phyloP scores from a whole-genome alignment of 108 stramenopile genomes.

The Parmales sp. region DNA sequence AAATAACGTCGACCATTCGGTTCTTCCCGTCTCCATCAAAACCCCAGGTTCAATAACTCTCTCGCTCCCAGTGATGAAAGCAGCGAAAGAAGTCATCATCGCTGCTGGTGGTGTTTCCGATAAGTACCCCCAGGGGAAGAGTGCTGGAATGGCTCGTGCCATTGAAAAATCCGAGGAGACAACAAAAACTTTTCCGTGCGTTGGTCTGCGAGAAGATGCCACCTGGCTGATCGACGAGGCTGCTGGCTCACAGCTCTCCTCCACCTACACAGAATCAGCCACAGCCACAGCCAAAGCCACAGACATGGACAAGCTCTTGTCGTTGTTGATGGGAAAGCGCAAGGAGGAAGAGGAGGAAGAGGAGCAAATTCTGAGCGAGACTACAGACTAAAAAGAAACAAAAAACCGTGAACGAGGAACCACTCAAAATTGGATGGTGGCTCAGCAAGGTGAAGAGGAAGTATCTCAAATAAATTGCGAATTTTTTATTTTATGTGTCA shows the following conservation, averaged over 20 bases:
- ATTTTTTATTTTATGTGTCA: no score
- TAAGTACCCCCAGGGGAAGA: constrained; percentile 71
- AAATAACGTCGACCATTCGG: constrained; percentile 22
- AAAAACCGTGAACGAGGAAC: no score
- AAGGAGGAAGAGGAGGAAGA: no score
- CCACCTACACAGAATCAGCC: no score
- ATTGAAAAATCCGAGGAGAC: constrained; percentile 46
- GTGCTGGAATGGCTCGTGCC: constrained; percentile 54
- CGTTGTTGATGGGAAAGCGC: no score
- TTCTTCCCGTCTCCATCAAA: constrained; percentile 50
- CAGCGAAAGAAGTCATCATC: constrained; percentile 49
- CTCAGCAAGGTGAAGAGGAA: no score
- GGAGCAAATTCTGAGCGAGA: no score
- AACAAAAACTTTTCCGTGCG: constrained; percentile 50
- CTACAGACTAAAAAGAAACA: no score
- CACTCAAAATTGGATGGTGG: no score
- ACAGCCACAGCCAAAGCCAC: no score
- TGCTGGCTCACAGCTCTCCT: constrained; percentile 45
- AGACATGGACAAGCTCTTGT: no score
- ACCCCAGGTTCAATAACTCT: constrained; percentile 58
- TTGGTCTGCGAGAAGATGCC: constrained; percentile 44
- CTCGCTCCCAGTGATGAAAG: constrained; percentile 55
- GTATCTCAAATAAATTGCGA: no score
- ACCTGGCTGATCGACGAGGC: constrained; percentile 63
- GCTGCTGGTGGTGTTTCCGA: constrained; percentile 54